phyloP scores from a whole-genome alignment of 2,329 filamentous ascomycete species.

The Aphanoascus verrucosus region DNA sequence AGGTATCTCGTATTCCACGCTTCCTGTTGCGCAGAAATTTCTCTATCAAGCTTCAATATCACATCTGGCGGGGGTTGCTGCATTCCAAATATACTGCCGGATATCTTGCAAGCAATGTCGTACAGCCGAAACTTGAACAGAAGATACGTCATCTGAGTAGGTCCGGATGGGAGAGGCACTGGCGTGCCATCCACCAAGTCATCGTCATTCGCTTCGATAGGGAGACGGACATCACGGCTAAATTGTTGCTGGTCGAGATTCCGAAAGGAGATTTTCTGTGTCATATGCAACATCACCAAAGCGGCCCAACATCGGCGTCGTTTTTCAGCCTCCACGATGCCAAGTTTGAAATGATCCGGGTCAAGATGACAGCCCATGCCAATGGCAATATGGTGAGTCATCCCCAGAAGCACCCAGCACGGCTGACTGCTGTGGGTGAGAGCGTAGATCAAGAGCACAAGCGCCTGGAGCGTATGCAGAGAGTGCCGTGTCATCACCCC shows the following conservation, averaged over 20 bases:
- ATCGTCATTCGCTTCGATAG: conserved; percentile 30
- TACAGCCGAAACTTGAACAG: conserved; percentile 31
- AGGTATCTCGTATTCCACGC: conserved; percentile 25
- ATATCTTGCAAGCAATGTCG: conserved; percentile 29
- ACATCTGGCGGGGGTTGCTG: conserved; percentile 18
- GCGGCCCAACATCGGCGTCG: conserved; percentile 33
- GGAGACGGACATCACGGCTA: conserved; percentile 24
- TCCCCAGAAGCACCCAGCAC: conserved; percentile 32
- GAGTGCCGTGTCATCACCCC: conserved; percentile 31
- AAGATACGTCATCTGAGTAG: conserved; percentile 36
- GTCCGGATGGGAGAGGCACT: conserved; percentile 19
- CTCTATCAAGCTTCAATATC: conserved; percentile 22
- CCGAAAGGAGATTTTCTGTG: conserved; percentile 30
- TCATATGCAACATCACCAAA: conserved; percentile 33
- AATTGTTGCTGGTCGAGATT: conserved; percentile 25
- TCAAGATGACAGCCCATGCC: conserved; percentile 36
- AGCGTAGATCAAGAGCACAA: conserved; percentile 33
- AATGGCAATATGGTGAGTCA: conserved; percentile 33
- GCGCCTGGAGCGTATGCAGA: conserved; percentile 31
- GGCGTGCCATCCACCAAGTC: conserved; percentile 23
- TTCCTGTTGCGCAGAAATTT: conserved; percentile 25
- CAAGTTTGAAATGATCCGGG: conserved; percentile 28
- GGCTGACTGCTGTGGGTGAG: conserved; percentile 28
- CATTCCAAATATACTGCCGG: conserved; percentile 26
- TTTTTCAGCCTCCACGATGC: conserved; percentile 30